Base-by-base conservation (phyloP, 805 yeast species). In the Wickerhamiella kurtzmanii region DNA sequence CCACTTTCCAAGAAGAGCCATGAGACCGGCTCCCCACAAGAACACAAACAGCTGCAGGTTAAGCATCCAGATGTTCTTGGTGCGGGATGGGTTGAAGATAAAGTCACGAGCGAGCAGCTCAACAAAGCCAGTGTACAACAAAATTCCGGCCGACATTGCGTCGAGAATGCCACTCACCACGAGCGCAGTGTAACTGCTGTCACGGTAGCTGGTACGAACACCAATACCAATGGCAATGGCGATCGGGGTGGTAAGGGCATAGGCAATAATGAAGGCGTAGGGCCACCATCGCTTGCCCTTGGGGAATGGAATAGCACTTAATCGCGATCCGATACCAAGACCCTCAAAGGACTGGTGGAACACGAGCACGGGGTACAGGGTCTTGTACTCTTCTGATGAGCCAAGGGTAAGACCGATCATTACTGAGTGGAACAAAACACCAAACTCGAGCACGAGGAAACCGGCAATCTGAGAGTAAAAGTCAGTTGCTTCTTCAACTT, bases 281-380 rank as follows among this genome's bases (percentile, higher is more conserved):
- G 83, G 82, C 40, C 74, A 62, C 68, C 72, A 71, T 46, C 66
- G 60, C 52, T 62, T 67, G 17, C 50, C 35, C 19, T 56, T 49
- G 6, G 82, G 80, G 75, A 80, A 80, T 2, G 69, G 66, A 17
- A 77, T 74, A 35, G 71, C 69, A 1, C 82, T 76, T 43, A 79
- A 63, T 60, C 92, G 72, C 9, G 88, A 71, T 28, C 89, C 88
- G 52, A 81, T 70, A 55, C 89, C 89, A 46, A 82, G 69, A 52
- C 89, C 89, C 66, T 82, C 89, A 57, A 82, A 82, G 58, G 77
- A 70, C 63, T 82, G 89, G 63, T 82, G 89, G 71, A 81, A 82
- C 3, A 79, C 75, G 37, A 76, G 52, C 6, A 81, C 89, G 44
- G 77, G 67, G 57, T 78, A 81, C 41, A 82, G 66, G 3, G 82